Conservation (phyloP, 2,329 filamentous ascomycete genomes). For the Tolypocladium amazonense region DNA sequence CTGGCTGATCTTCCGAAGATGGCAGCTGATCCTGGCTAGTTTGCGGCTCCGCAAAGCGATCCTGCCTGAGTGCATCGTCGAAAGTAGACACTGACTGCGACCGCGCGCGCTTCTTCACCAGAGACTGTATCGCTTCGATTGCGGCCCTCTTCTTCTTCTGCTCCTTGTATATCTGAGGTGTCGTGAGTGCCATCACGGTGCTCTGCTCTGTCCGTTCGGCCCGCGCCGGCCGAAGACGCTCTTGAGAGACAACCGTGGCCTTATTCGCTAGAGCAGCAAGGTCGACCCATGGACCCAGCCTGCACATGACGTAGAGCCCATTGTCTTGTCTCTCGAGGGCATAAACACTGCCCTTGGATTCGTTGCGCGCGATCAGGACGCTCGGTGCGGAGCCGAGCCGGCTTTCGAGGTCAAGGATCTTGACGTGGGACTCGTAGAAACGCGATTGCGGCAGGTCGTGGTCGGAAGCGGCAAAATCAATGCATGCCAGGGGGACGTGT, state of each 20-base stretch:
- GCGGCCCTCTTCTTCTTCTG: constrained; percentile 46
- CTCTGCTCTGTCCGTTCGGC: constrained; percentile 7
- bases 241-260: constrained; percentile 29
- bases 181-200: constrained; percentile 22
- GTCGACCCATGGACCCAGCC: constrained; percentile 56
- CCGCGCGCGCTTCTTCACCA: constrained; percentile 42
- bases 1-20: constrained; percentile 9
- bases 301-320: constrained; percentile 57
- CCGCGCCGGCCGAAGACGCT: constrained; percentile 16
- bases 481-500: constrained; percentile 46
- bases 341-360: constrained; percentile 42
- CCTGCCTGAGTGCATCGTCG: constrained; percentile 13
- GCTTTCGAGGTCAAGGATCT: constrained; percentile 52
- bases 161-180: constrained; percentile 35
- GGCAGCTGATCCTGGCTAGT: constrained; percentile 9
- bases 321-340: constrained; percentile 55
- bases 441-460: constrained; percentile 41
- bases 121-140: constrained; percentile 52
- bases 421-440: constrained; percentile 50
- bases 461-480: constrained; percentile 44
- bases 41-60: constrained; percentile 7
- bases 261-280: constrained; percentile 39
- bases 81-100: constrained; percentile 31
- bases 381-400: constrained; percentile 43
- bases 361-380: constrained; percentile 51